Evolutionary conservation across 495 filamentous ascomycete genomes (phyloP).

Genomic region (Letharia columbiana): DNA sequence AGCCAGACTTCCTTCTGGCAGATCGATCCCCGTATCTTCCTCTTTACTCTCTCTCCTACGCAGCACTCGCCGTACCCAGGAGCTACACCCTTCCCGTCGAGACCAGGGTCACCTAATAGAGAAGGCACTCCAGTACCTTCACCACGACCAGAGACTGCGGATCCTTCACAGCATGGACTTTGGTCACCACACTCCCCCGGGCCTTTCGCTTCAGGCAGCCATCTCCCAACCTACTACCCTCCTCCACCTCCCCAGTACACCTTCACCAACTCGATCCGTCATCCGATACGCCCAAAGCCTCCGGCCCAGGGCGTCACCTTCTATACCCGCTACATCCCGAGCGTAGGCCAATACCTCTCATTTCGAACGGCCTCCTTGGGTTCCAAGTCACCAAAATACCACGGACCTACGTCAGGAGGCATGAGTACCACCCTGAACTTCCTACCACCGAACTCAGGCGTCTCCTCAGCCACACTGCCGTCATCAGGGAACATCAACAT

Average conservation of each 20-base stretch:
- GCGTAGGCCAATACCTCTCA: constrained; percentile 73
- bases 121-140: constrained; percentile 31
- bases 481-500: constrained; percentile 32
- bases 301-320: constrained; percentile 81
- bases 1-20: constrained; percentile 84
- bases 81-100: constrained; percentile 45
- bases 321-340: constrained; percentile 80
- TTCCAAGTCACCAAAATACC: constrained; percentile 27
- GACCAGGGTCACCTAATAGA: constrained; percentile 52
- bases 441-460: constrained; percentile 28
- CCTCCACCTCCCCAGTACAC: constrained; percentile 74
- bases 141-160: constrained; percentile 26
- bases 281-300: constrained; percentile 83
- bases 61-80: constrained; percentile 47
- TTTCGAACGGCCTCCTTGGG: constrained; percentile 63
- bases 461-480: constrained; percentile 28
- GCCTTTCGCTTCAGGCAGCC: constrained; percentile 66
- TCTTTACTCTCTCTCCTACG: constrained; percentile 72
- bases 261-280: constrained; percentile 68
- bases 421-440: constrained; percentile 25
- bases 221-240: constrained; percentile 85
- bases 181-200: constrained; percentile 40
- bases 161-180: constrained; percentile 28
- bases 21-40: constrained; percentile 73
- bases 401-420: constrained; percentile 24